Evolutionary conservation across 768 basidiomycete species (phyloP), one percentile per base, ranked within the genome.

Genomic region (Mycena galopus): DNA sequence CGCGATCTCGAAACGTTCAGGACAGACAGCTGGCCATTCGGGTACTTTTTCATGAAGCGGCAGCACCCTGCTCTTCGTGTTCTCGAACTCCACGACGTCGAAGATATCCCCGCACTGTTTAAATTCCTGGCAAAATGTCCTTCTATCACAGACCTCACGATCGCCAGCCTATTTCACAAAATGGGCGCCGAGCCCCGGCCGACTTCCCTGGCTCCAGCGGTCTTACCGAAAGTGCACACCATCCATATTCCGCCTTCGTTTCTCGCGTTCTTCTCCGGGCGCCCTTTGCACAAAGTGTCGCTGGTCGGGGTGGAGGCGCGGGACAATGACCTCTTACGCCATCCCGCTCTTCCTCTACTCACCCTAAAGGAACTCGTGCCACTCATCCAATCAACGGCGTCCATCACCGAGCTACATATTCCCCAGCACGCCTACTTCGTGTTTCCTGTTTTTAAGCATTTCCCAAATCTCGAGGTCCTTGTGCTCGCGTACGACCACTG

Each of bases 361-460:
- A 68, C 64, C 4, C 3, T 42, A 29, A 47, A 55, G 25, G 66
- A 71, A 21, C 1, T 68, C 6, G 17, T 56, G 16, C 37, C 65
- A 5, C 66, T 71, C 14, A 10, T 61, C 5, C 56, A 47, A 8
- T 67, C 62, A 9, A 32, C 53, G 1, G 33, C 42, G 6, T 23
- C 37, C 30, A 12, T 75, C 32, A 75, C 71, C 14, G 70, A 72
- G 35, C 58, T 75, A 8, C 66, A 72, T 32, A 42, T 75, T 50
- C 74, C 58, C 17, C 30, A 69, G 29, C 74, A 72, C 47, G 30
- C 72, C 11, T 75, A 66, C 35, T 66, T 67, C 11, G 59, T 23
- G 2, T 23, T 72, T 17, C 71, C 67, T 11, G 21, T 75, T 2
- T 65, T 66, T 60, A 66, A 69, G 27, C 39, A 66, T 25, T 30